Percentiles rank a stretch among this genome's conserved stretches.
Conservation (phyloP, 208 protist species). For the Leishmania turanica region DNA sequence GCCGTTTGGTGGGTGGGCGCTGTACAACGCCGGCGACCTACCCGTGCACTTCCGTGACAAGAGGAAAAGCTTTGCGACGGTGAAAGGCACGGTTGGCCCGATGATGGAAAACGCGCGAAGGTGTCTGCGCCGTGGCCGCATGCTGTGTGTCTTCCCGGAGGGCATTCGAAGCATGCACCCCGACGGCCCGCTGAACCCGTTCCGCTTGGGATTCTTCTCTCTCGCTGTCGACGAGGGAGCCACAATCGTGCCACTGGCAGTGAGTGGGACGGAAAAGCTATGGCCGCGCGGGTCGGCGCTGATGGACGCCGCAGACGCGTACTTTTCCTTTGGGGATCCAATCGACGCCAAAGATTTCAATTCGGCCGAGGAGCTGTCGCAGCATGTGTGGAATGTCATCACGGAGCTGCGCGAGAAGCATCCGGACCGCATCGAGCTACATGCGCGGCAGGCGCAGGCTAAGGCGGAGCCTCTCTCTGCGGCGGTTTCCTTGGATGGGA, state of each 20-base stretch:
- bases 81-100: slow-evolving; percentile 76
- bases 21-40: slow-evolving; percentile 82
- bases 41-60: slow-evolving; percentile 78
- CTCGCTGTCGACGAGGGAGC: slow-evolving; percentile 79
- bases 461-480: neutral
- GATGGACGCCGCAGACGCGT: slow-evolving; percentile 60
- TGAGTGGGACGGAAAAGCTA: slow-evolving; percentile 77
- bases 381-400: slow-evolving; percentile 68
- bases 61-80: slow-evolving; percentile 65
- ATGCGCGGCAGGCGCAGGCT: slow-evolving; percentile 8
- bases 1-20: slow-evolving; percentile 82
- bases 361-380: slow-evolving; percentile 63
- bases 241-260: slow-evolving; percentile 78
- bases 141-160: slow-evolving; percentile 88
- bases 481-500: neutral
- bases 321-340: slow-evolving; percentile 77
- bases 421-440: slow-evolving; percentile 61
- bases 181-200: slow-evolving; percentile 68
- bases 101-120: slow-evolving; percentile 80
- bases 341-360: slow-evolving; percentile 66
- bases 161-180: slow-evolving; percentile 72
- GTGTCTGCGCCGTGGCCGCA: slow-evolving; percentile 73
- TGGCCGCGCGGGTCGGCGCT: slow-evolving; percentile 62
- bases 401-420: slow-evolving; percentile 68
- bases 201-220: slow-evolving; percentile 84